Evolutionary conservation across 2,329 filamentous ascomycete genomes (phyloP), one percentile per base, ranked within the genome.

Genomic region (Talaromyces sp.): DNA sequence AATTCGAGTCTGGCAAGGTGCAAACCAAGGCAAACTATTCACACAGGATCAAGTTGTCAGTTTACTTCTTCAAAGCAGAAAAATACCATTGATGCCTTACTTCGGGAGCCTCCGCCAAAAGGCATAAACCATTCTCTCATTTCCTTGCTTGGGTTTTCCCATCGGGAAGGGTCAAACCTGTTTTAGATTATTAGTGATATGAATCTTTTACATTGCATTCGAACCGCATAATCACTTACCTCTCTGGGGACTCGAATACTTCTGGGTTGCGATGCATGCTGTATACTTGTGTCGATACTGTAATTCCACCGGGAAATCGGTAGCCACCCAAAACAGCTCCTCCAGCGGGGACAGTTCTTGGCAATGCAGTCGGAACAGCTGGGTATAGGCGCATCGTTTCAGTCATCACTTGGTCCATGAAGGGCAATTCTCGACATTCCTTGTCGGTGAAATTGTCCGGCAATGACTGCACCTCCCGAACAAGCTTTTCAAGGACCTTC

Each of bases 101-200:
- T 87, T 30, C 87, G 77, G 0, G 87, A 83, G 0, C 88, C 87
- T 18, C 83, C 87, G 1, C 87, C 84, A 70, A 90, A 90, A 0
- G 87, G 86, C 79, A 85, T 87, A 67, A 89, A 89, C 12, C 83
- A 83, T 1, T 80, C 76, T 58, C 82, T 80, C 65, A 79, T 76
- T 52, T 75, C 75, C 54, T 65, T 63, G 2, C 57, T 60, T 5
- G 61, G 61, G n/a, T 75, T 34, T 53, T 75, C 60, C 83, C 84
- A 87, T 8, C 85, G 75, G 2, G 68, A 75, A 30, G 80, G 75
- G 55, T 84, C 75, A 78, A 83, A 87, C 31, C 61, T 63, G 31
- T 14, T 27, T 33, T 6, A 53, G 1, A 9, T 23, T 34, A 33
- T 18, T 12, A 55, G 14, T 42, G 3, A 54, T 14, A 14, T n/a